Percentiles rank a stretch among this genome's conserved stretches.
Evolutionary conservation across 495 filamentous ascomycete species (phyloP).

Genomic region (Pseudevernia furfuracea): DNA sequence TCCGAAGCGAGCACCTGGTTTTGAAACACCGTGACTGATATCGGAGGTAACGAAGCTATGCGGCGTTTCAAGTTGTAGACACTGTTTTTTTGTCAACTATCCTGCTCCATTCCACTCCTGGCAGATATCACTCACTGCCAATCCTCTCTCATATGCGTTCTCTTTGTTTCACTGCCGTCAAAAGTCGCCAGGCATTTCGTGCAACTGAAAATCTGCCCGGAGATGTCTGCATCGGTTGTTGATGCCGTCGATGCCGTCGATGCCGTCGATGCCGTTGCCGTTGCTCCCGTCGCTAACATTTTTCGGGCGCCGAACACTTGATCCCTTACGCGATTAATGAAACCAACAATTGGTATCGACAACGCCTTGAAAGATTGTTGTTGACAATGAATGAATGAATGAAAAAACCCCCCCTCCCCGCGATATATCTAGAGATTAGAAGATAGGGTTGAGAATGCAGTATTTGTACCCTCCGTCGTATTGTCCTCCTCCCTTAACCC

Average conservation of each 20-base stretch:
- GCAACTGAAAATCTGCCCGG: constrained; percentile 1
- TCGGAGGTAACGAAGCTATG: constrained; percentile 25
- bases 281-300: constrained; percentile 9
- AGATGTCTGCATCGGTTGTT: constrained; percentile 4
- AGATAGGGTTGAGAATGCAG: constrained; percentile 5
- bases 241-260: too few species aligned
- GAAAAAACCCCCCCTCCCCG: not conserved
- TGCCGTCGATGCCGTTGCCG: constrained; percentile 10
- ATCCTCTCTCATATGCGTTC: constrained; percentile 12
- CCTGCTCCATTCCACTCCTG: constrained; percentile 7
- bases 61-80: constrained; percentile 27
- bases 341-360: constrained; percentile 8
- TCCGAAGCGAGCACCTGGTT: constrained; percentile 10
- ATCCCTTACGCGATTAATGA: constrained; percentile 3
- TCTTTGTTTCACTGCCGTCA: constrained; percentile 11
- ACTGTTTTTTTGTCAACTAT: constrained; percentile 17
- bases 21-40: constrained; percentile 19
- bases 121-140: constrained; percentile 10
- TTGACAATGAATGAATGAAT: constrained; percentile 6
- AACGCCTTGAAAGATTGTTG: constrained; percentile 3
- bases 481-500: not conserved
- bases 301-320: constrained; percentile 1
- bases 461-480: constrained; percentile 11
- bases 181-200: constrained; percentile 10
- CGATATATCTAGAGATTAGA: constrained; percentile 6